Percentiles rank a stretch among this genome's conserved stretches.
Evolutionary conservation across 2,329 filamentous ascomycete genomes (phyloP).

Genomic region (Penicillium concentricum): DNA sequence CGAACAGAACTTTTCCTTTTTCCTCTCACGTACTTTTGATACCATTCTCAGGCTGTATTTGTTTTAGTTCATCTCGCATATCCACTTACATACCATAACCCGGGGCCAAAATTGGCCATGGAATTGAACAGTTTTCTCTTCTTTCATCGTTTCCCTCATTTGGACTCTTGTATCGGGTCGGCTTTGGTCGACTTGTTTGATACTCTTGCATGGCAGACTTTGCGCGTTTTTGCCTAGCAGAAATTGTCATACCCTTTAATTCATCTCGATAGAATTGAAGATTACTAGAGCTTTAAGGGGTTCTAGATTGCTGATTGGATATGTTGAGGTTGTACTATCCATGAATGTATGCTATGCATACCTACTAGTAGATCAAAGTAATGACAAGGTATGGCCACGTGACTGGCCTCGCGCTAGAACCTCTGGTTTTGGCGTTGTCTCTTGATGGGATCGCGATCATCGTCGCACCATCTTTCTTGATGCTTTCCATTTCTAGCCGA

Average conservation of each 20-base stretch:
- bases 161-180: neutral
- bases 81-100: neutral
- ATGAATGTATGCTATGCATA: no score
- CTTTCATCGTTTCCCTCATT: neutral
- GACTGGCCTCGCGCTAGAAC: neutral
- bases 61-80: neutral
- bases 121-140: neutral
- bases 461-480: neutral
- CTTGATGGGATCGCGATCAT: neutral
- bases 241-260: no score
- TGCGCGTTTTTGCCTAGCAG: neutral
- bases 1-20: slow-evolving; percentile 2
- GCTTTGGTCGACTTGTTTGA: neutral
- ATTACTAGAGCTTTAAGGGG: neutral
- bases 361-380: neutral
- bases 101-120: neutral
- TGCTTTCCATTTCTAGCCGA: neutral
- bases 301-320: neutral
- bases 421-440: neutral
- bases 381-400: neutral
- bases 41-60: slow-evolving; percentile 7
- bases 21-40: neutral
- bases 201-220: neutral
- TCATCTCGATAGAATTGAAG: neutral
- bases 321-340: no score